Evolutionary conservation across 805 yeast genomes (phyloP).

Genomic region (Metschnikowia drakensbergensis): DNA sequence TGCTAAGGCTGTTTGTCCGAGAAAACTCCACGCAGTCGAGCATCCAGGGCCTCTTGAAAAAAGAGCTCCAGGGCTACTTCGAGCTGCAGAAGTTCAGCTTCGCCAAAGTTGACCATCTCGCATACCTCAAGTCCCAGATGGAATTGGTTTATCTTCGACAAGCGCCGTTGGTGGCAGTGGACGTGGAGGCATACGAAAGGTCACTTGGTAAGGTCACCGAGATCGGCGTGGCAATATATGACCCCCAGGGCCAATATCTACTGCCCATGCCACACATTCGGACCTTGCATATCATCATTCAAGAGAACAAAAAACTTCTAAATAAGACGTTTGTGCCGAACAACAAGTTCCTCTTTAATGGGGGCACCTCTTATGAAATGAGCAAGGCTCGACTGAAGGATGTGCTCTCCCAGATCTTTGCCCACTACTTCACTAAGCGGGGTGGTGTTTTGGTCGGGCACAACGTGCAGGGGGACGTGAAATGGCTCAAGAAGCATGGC

Average conservation of each 20-base stretch:
- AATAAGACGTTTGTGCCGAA: slow-evolving; percentile 24
- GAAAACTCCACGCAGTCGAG: not conserved
- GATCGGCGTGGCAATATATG: slow-evolving; percentile 25
- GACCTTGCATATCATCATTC: slow-evolving; percentile 20
- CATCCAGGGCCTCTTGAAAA: not conserved
- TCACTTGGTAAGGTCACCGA: slow-evolving; percentile 19
- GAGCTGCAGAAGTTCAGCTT: slow-evolving; percentile 9
- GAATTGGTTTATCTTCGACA: slow-evolving; percentile 20
- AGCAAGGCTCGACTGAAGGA: slow-evolving; percentile 8
- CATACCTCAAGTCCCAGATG: slow-evolving; percentile 16
- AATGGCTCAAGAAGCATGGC: slow-evolving; percentile 16
- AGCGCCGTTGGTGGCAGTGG: slow-evolving; percentile 24
- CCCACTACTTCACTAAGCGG: slow-evolving; percentile 15
- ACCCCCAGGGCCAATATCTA: slow-evolving; percentile 17
- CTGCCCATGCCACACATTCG: slow-evolving; percentile 18
- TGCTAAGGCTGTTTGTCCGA: not conserved
- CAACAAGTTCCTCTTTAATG: slow-evolving; percentile 20
- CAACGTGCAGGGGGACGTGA: slow-evolving; percentile 16
- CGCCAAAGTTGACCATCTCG: slow-evolving; percentile 7
- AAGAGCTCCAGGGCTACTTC: slow-evolving; percentile 12
- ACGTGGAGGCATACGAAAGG: slow-evolving; percentile 27
- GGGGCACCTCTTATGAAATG: slow-evolving; percentile 22
- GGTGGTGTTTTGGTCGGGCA: slow-evolving; percentile 22
- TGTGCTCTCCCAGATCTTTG: slow-evolving; percentile 12
- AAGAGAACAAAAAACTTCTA: slow-evolving; percentile 16